Evolutionary conservation across 2,329 filamentous ascomycete species (phyloP).

Genomic region (Aspergillus floridensis): DNA sequence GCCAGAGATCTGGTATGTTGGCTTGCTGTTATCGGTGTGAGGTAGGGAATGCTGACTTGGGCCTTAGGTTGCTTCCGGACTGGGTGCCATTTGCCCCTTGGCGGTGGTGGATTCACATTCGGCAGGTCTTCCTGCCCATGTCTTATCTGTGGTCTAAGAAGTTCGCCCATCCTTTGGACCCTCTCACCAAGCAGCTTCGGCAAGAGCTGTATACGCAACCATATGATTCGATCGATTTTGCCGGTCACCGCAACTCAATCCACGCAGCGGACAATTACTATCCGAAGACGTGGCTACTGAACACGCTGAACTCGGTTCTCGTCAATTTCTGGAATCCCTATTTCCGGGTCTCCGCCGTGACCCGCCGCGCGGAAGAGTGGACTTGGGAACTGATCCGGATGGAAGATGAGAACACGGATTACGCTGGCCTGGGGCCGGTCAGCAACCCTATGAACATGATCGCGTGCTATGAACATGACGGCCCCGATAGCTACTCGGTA

Average conservation of each 20-base stretch:
- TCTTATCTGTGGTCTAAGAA: constrained; percentile 81
- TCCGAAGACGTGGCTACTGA: constrained; percentile 82
- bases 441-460: constrained; percentile 90
- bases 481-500: constrained; percentile 69
- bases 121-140: constrained; percentile 94
- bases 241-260: constrained; percentile 76
- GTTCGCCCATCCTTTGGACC: constrained; percentile 74
- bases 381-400: constrained; percentile 78
- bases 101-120: constrained; percentile 98
- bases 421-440: constrained; percentile 80
- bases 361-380: constrained; percentile 73
- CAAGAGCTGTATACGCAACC: constrained; percentile 80
- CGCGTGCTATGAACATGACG: constrained; percentile 79
- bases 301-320: constrained; percentile 72
- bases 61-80: constrained; percentile 68
- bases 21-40: background rate
- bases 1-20: constrained; percentile 75
- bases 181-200: constrained; percentile 68
- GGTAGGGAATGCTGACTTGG: constrained; percentile 10
- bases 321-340: constrained; percentile 79
- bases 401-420: constrained; percentile 92
- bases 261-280: constrained; percentile 82
- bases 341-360: constrained; percentile 64
- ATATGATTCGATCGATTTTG: constrained; percentile 75
- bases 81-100: constrained; percentile 88